phyloP scores from a whole-genome alignment of 1,284 basidiomycete species.

The Fomitiporia mediterranea region DNA sequence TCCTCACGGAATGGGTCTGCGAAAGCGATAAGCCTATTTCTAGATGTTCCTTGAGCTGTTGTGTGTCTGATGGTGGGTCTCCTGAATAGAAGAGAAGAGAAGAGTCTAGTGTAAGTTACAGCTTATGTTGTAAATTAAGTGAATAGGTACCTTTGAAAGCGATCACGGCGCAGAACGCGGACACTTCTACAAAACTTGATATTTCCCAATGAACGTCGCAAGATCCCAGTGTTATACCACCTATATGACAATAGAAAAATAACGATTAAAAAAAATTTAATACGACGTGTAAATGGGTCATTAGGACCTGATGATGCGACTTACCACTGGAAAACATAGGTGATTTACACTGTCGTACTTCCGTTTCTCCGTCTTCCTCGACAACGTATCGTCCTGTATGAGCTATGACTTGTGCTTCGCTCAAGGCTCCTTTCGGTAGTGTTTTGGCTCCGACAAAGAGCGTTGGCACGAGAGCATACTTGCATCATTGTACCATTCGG shows the following conservation, averaged over 20 bases:
- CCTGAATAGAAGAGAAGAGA: too few species aligned
- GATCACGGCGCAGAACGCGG: constrained; percentile 18
- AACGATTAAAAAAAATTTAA: too few species aligned
- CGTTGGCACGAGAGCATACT: constrained; percentile 38
- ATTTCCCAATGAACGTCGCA: constrained; percentile 15
- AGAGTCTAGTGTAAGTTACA: too few species aligned
- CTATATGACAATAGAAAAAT: neutral
- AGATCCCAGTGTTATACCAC: neutral
- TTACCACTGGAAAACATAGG: constrained; percentile 15
- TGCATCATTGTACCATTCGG: neutral
- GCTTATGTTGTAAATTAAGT: neutral
- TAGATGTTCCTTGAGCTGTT: constrained; percentile 6
- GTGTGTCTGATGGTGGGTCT: neutral
- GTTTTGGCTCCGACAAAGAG: constrained; percentile 66
- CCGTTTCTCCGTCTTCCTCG: constrained; percentile 41
- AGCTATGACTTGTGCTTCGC: constrained; percentile 68
- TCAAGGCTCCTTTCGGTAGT: constrained; percentile 71
- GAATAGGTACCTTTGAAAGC: constrained; percentile 14
- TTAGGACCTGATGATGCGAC: neutral
- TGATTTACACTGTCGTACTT: constrained; percentile 29
- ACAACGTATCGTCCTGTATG: constrained; percentile 58
- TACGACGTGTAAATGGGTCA: too few species aligned
- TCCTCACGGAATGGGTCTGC: constrained; percentile 15
- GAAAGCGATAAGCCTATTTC: neutral
- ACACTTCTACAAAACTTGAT: constrained; percentile 14